Evolutionary conservation across 2,329 filamentous ascomycete species (phyloP), one percentile per base, ranked within the genome.

Genomic region (Chrysoporthe austroafricana): DNA sequence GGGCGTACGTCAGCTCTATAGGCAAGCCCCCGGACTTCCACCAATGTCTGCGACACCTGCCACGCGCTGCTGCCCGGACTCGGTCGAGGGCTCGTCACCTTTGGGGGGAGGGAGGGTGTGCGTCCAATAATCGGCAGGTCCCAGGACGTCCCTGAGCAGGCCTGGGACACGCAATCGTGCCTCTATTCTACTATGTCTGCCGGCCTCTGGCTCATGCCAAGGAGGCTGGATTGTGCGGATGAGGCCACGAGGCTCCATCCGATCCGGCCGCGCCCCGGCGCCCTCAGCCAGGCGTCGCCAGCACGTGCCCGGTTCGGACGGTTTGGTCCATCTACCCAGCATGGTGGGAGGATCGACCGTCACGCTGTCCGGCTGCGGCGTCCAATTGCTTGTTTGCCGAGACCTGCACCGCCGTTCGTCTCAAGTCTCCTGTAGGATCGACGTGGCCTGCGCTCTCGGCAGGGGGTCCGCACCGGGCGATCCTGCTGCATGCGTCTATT

Each of bases 371-470:
- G 58, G 39, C 58, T 68, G 66, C 54, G n/a, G 26, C 59, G 50
- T 58, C 58, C 46, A 50, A 50, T 50, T 68, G 62, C 66, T 46
- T 46, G 34, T 42, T 58, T 50, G 57, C 62, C 66, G 57, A 66
- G 66, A 61, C 62, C 56, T 66, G 62, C 36, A 14, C 56, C 63
- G 58, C 50, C 16, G 63, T 68, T 68, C 66, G 50, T 68, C 66
- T 62, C 63, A 68, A 44, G 42, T 68, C 54, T 44, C 36, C 58
- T 57, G 34, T 32, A n/a, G 54, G 54, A 34, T 57, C 18, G 34
- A 9, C 54, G n/a, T 36, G 14, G 54, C 4, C 34, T 39, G 34
- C 18, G 16, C 34, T 5, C 32, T 54, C 50, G 32, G 50, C 50
- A 54, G 50, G 50, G 21, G 26, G 26, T 7, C 32, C 26, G 7